Percentiles rank a stretch among this genome's conserved stretches.
Conservation (phyloP, 2,329 filamentous ascomycete species). For the Botrytis sinoallii region DNA sequence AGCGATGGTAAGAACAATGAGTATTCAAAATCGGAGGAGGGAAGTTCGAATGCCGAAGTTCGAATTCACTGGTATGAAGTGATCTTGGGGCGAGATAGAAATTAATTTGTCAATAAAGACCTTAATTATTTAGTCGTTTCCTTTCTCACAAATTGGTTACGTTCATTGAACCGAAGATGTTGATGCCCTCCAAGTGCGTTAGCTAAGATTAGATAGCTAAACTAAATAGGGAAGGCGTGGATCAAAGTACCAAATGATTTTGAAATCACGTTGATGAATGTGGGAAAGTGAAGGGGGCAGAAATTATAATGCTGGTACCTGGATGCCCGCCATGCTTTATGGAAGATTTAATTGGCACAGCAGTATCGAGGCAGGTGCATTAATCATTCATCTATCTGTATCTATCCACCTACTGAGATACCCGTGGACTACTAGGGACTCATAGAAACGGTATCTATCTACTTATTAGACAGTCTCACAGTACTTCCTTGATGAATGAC, state of each 20-base stretch:
- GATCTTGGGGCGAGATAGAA: neutral
- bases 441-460: neutral
- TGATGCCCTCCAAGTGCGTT: slow-evolving; percentile 9
- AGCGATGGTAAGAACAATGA: neutral
- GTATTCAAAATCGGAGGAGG: slow-evolving; percentile 3
- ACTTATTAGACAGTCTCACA: neutral
- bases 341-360: neutral
- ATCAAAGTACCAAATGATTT: neutral
- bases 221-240: slow-evolving; percentile 1
- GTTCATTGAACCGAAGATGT: slow-evolving; percentile 7
- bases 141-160: neutral
- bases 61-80: neutral
- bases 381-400: neutral
- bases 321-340: neutral
- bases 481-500: neutral
- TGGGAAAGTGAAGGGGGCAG: slow-evolving; percentile 2
- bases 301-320: neutral
- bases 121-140: slow-evolving; percentile 1
- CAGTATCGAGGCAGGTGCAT: neutral
- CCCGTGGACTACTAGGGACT: too few species aligned
- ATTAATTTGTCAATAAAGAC: slow-evolving; percentile 6
- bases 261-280: slow-evolving; percentile 1
- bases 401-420: neutral
- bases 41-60: neutral
- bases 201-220: neutral